Conservation (phyloP, 208 protist genomes). For the Borovskyia barvae region DNA sequence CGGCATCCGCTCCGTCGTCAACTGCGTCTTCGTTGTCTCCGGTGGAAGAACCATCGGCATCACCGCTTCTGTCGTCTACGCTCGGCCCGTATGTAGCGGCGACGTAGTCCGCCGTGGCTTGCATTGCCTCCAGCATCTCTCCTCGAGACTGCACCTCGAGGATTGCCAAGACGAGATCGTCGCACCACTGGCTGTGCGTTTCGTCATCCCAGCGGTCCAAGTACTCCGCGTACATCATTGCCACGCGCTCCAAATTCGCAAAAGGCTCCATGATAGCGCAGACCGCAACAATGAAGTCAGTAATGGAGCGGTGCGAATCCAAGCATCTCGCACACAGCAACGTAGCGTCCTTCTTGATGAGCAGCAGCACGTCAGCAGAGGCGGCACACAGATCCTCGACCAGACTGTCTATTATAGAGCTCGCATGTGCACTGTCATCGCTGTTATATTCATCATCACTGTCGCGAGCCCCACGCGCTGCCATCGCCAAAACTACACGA, state of each 20-base stretch:
- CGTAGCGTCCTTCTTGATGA: slow-evolving; percentile 65
- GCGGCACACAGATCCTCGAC: slow-evolving; percentile 52
- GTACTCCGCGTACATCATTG: slow-evolving; percentile 10
- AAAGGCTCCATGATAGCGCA: slow-evolving; percentile 70
- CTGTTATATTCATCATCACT: background rate
- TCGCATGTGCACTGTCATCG: background rate
- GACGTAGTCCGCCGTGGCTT: background rate
- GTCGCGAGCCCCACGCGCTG: background rate
- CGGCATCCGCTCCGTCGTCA: slow-evolving; percentile 17
- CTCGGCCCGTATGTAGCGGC: background rate
- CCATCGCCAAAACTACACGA: slow-evolving; percentile 33
- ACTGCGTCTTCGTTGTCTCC: background rate
- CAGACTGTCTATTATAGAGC: slow-evolving; percentile 11
- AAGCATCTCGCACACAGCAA: slow-evolving; percentile 48
- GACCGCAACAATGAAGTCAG: slow-evolving; percentile 63
- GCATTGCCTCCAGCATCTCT: slow-evolving; percentile 49
- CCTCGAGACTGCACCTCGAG: slow-evolving; percentile 30
- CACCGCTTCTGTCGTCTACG: background rate
- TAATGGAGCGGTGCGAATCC: slow-evolving; percentile 37
- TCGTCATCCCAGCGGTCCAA: slow-evolving; percentile 16
- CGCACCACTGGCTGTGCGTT: slow-evolving; percentile 41
- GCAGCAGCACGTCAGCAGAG: slow-evolving; percentile 59
- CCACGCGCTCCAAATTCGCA: slow-evolving; percentile 43
- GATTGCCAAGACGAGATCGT: slow-evolving; percentile 31
- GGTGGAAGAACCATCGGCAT: background rate